Evolutionary conservation across 2,329 filamentous ascomycete genomes (phyloP).

Genomic region (Microsporum canis): DNA sequence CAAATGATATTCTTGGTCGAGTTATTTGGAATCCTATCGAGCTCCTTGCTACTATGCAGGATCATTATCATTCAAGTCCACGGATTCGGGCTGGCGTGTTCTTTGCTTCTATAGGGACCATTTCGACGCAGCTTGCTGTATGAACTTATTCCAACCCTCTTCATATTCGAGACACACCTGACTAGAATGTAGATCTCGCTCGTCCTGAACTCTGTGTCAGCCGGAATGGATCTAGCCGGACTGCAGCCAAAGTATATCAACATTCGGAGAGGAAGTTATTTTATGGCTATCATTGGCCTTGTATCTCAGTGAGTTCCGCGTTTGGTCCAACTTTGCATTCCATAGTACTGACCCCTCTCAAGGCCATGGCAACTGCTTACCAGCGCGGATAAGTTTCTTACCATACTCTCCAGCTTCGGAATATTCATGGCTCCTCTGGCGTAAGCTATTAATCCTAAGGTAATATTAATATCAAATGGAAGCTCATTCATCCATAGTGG

Average conservation of each 20-base stretch:
- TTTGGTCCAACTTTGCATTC: slow-evolving; percentile 5
- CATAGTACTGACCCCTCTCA: slow-evolving; percentile 17
- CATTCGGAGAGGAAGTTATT: slow-evolving; percentile 44
- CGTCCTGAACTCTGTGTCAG: slow-evolving; percentile 40
- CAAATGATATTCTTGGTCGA: slow-evolving; percentile 21
- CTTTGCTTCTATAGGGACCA: slow-evolving; percentile 37
- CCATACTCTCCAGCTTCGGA: slow-evolving; percentile 35
- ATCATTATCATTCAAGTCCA: slow-evolving; percentile 20
- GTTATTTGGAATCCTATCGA: slow-evolving; percentile 33
- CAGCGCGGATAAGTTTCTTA: slow-evolving; percentile 38
- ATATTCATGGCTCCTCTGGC: slow-evolving; percentile 38
- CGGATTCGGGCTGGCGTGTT: slow-evolving; percentile 35
- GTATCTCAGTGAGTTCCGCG: slow-evolving; percentile 2
- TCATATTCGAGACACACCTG: no score
- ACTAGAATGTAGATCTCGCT: neutral
- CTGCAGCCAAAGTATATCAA: slow-evolving; percentile 45
- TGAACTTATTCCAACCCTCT: neutral
- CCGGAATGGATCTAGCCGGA: slow-evolving; percentile 46
- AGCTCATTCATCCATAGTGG: slow-evolving; percentile 9
- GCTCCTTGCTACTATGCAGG: slow-evolving; percentile 28
- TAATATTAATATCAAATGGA: neutral
- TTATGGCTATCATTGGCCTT: slow-evolving; percentile 19
- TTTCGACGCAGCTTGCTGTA: slow-evolving; percentile 27
- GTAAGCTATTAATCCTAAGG: neutral
- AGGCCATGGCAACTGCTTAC: slow-evolving; percentile 44